Evolutionary conservation across 2,329 filamentous ascomycete genomes (phyloP).

Genomic region (Scortechinia acanthostroma): DNA sequence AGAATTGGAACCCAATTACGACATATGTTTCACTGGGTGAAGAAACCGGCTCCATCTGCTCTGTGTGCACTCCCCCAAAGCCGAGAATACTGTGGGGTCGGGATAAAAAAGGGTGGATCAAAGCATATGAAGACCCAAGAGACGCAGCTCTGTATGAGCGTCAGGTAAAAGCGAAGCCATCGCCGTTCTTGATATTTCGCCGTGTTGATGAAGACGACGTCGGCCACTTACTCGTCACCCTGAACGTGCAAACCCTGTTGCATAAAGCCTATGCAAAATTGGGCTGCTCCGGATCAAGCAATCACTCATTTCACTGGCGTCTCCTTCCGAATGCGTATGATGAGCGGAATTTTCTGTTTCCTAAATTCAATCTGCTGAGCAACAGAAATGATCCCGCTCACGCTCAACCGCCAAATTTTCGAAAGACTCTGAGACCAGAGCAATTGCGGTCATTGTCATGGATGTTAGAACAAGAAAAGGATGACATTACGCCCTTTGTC

Average conservation of each 20-base stretch:
- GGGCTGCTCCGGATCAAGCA: slow-evolving; percentile 1
- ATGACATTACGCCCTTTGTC: slow-evolving; percentile 25
- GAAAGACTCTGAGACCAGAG: slow-evolving; percentile 31
- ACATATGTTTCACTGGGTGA: no score
- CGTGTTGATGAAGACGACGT: slow-evolving; percentile 15
- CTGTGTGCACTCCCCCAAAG: slow-evolving; percentile 18
- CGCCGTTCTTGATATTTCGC: slow-evolving; percentile 28
- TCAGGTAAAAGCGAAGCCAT: slow-evolving; percentile 34
- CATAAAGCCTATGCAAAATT: slow-evolving; percentile 30
- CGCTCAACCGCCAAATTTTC: slow-evolving; percentile 23
- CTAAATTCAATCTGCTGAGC: slow-evolving; percentile 27
- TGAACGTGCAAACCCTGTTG: slow-evolving; percentile 28
- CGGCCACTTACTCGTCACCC: slow-evolving; percentile 25
- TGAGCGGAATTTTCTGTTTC: slow-evolving; percentile 13
- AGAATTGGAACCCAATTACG: slow-evolving; percentile 7
- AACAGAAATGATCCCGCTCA: slow-evolving; percentile 25
- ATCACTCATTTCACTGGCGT: background rate
- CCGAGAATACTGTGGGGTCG: slow-evolving; percentile 18
- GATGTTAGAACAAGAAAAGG: slow-evolving; percentile 47
- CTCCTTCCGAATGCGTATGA: background rate
- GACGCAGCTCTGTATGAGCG: slow-evolving; percentile 40
- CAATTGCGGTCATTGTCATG: slow-evolving; percentile 48
- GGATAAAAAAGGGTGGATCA: background rate
- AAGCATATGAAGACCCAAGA: slow-evolving; percentile 38
- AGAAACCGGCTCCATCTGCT: slow-evolving; percentile 9